Evolutionary conservation across 345 rosid genomes (phyloP), one percentile per base, ranked within the genome.

Genomic region (Rubroshorea leprosula): DNA sequence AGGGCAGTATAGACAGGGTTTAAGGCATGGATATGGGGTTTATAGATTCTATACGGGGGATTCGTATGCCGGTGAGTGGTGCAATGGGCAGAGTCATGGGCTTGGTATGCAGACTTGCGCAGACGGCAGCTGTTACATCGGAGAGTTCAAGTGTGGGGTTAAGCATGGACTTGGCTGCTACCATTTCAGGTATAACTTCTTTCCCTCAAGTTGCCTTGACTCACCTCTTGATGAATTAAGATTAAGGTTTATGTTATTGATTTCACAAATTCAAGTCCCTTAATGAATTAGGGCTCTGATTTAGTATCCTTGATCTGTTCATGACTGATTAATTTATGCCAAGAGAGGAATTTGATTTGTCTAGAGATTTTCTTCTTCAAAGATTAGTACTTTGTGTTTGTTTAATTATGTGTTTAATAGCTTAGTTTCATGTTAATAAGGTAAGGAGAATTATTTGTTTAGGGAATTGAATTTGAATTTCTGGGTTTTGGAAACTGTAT

Each of bases 91-190:
- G 69, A 93, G 99, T 41, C 90, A 89, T 61, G 99, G 99, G 7
- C 74, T 67, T 65, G 99, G 99, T 18, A 76, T 80, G 18, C 99
- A 93, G 70, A 77, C 85, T 43, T 93, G 99, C 50, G 80, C 79
- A 54, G 97, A 93, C 63, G 96, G 89, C 0, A 93, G 99, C 60
- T 86, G 88, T 57, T 89, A 72, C 45, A 72, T 80, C 46, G 99
- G 97, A 5, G 80, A 80, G 53, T 93, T 93, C 78, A 93, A 89
- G 70, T 82, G 73, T 23, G 99, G 89, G 25, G 85, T 87, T 47
- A 93, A 93, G 60, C 99, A 93, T 65, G 97, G 99, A 54, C 80
- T 85, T 65, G 97, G 99, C 15, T 80, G 73, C 67, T 93, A 93
- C 78, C 83, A 87, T 76, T 93, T 89, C 83, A 85, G 97, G 99